Base-by-base conservation (phyloP, 768 basidiomycete genomes). In the Rhodotorula paludigena region DNA sequence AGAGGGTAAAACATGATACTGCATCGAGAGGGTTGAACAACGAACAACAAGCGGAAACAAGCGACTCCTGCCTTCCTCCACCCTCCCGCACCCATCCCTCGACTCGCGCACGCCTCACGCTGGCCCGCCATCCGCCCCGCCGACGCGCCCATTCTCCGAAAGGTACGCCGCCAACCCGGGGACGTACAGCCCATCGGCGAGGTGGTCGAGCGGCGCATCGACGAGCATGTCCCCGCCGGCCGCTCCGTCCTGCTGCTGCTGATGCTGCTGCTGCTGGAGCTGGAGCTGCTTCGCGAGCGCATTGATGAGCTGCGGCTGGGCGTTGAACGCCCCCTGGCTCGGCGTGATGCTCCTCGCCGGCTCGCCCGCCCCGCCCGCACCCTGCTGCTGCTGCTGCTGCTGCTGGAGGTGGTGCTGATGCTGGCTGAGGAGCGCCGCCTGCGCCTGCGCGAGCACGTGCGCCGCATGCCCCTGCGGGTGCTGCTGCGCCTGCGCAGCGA, bases 401-500 rank as follows among this genome's bases (percentile, higher is more conserved):
- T 41, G 41, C 41, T 41, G 41, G 41, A 20, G 12, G 41, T n/a
- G n/a, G n/a, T n/a, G n/a, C n/a, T n/a, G n/a, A n/a, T n/a, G n/a
- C n/a, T n/a, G n/a, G n/a, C n/a, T n/a, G n/a, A n/a, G 49, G 11
- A 15, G 30, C n/a, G 28, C 10, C n/a, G 12, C 30, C 48, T 14
- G 30, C 30, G 49, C 28, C 32, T 20, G 30, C 18, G 32, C 45
- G 25, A 20, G 15, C 15, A 20, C 41, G 5, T 4, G 16, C 41
- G 41, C 41, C 41, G 5, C 41, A 42, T 20, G 41, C 41, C 41
- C 16, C 41, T n/a, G 45, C 45, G 16, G 25, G 25, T 51, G 28
- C 30, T 18, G 3, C 2, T 49, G 48, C 28, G 30, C 49, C 49
- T 51, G 49, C 16, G 56, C 63, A 30, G 63, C 63, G 63, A 64